phyloP scores from a whole-genome alignment of 2,329 filamentous ascomycete genomes.

The Dichotomopilus funicola region DNA sequence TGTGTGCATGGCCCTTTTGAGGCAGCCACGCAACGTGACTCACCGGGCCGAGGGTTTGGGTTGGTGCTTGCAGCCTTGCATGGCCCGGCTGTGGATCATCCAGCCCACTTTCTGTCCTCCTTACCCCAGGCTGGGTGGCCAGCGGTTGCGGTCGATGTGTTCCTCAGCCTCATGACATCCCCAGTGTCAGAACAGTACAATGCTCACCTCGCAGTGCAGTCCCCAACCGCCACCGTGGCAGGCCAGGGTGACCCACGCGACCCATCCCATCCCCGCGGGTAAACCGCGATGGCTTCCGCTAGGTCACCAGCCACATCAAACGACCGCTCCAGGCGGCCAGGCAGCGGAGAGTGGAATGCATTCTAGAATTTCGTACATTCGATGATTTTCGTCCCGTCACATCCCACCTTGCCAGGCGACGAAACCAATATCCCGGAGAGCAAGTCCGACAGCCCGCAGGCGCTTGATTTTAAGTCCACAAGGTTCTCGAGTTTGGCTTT shows the following conservation, averaged over 20 bases:
- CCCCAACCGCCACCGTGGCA: not conserved
- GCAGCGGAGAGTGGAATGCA: constrained; percentile 2
- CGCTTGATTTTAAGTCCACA: too few species aligned
- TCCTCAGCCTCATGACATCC: constrained; percentile 1
- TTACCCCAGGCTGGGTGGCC: not conserved
- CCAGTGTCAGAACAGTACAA: not conserved
- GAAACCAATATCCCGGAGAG: too few species aligned
- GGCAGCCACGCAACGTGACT: constrained; percentile 14
- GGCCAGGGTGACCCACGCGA: not conserved
- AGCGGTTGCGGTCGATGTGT: not conserved
- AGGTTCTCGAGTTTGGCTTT: too few species aligned
- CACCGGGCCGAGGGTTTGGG: constrained; percentile 7
- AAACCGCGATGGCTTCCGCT: not conserved
- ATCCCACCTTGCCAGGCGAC: not conserved
- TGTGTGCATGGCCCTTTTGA: constrained; percentile 1
- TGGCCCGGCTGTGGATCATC: not conserved
- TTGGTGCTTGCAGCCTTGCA: constrained; percentile 6
- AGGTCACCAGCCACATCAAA: not conserved
- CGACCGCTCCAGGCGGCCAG: not conserved
- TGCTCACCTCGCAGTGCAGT: constrained; percentile 7
- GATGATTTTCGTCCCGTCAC: not conserved
- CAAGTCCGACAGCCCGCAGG: too few species aligned
- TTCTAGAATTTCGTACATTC: not conserved
- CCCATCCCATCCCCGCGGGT: not conserved
- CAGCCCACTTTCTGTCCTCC: not conserved